These are phyloP conservation scores for Colletotrichum graminicola DNA, from an alignment of 2,329 filamentous ascomycete genomes.

Conservation along the genomic window DNA sequence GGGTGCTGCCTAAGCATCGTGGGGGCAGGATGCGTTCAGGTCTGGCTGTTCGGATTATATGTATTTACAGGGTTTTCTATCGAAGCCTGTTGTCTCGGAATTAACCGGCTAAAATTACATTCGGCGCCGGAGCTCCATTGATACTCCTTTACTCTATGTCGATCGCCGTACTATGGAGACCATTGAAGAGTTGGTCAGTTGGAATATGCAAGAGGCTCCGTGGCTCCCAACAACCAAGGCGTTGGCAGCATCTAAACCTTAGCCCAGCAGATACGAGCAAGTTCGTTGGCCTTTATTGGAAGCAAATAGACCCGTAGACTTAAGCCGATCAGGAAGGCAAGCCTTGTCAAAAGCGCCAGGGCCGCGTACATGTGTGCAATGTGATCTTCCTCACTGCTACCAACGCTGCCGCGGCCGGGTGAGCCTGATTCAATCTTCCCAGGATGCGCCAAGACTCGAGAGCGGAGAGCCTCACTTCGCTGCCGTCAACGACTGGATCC, in stretches of 20 bases:
- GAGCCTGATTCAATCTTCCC: slow-evolving; percentile 5
- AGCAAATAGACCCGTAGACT: slow-evolving; percentile 20
- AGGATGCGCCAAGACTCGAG: slow-evolving; percentile 28
- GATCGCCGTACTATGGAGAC: slow-evolving; percentile 15
- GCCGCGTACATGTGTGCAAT: not conserved
- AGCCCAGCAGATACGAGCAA: not conserved
- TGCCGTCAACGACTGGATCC: slow-evolving; percentile 28
- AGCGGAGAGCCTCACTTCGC: slow-evolving; percentile 36
- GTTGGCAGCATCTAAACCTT: not conserved
- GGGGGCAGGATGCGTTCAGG: too few species aligned
- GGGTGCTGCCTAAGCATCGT: too few species aligned
- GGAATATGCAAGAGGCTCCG: not conserved
- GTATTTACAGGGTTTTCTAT: too few species aligned
- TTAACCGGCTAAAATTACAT: slow-evolving; percentile 35
- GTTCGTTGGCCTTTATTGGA: slow-evolving; percentile 21
- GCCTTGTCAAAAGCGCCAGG: slow-evolving; percentile 2
- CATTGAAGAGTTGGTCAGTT: not conserved
- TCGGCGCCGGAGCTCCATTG: not conserved
- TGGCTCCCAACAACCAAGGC: not conserved
- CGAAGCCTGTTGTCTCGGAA: slow-evolving; percentile 32
- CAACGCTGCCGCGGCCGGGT: not conserved
- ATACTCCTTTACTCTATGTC: slow-evolving; percentile 8
- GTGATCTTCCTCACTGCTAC: not conserved
- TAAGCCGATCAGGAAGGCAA: slow-evolving; percentile 27
- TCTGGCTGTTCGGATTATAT: too few species aligned